These are phyloP conservation scores for Wickerhamiella allomyrinae DNA, from an alignment of 805 yeast genomes.

Conservation along the genomic window DNA sequence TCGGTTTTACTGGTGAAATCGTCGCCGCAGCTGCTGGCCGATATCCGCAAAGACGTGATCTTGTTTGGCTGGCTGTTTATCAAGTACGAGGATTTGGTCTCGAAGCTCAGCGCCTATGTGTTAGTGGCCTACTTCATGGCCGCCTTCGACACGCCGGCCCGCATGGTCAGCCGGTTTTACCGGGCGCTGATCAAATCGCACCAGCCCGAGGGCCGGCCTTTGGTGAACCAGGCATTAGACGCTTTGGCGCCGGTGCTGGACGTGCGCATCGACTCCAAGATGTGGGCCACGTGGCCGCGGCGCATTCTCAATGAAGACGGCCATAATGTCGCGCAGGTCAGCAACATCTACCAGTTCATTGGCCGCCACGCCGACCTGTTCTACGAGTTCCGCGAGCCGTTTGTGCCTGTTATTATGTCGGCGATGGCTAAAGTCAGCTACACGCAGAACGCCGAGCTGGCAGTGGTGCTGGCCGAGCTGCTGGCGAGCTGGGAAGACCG, in stretches of 20 bases:
- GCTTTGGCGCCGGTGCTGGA: conserved; percentile 78
- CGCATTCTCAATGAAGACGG: conserved; percentile 85
- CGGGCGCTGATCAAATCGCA: conserved; percentile 77
- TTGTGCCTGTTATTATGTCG: conserved; percentile 73
- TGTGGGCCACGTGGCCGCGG: conserved; percentile 92
- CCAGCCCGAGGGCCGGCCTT: conserved; percentile 66
- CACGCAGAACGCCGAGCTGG: conserved; percentile 66
- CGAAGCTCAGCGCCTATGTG: conserved; percentile 87
- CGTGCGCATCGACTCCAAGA: conserved; percentile 40
- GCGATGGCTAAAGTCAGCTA: conserved; percentile 86
- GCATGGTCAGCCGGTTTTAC: conserved; percentile 81
- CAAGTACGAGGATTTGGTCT: conserved; percentile 71
- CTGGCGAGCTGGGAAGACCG: conserved; percentile 72
- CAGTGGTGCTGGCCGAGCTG: conserved; percentile 79
- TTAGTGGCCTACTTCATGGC: conserved; percentile 76
- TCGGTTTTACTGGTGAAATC: conserved; percentile 63
- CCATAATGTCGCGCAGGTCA: conserved; percentile 69
- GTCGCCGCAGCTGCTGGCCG: conserved; percentile 45
- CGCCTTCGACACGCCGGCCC: conserved; percentile 75
- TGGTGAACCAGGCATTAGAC: conserved; percentile 80
- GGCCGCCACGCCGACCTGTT: conserved; percentile 75
- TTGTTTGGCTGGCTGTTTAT: conserved; percentile 91
- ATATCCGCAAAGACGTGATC: conserved; percentile 66
- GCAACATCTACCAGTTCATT: conserved; percentile 77
- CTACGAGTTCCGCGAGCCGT: conserved; percentile 75